Base-by-base conservation (phyloP, 345 rosid genomes). In the Brassica cretica region DNA sequence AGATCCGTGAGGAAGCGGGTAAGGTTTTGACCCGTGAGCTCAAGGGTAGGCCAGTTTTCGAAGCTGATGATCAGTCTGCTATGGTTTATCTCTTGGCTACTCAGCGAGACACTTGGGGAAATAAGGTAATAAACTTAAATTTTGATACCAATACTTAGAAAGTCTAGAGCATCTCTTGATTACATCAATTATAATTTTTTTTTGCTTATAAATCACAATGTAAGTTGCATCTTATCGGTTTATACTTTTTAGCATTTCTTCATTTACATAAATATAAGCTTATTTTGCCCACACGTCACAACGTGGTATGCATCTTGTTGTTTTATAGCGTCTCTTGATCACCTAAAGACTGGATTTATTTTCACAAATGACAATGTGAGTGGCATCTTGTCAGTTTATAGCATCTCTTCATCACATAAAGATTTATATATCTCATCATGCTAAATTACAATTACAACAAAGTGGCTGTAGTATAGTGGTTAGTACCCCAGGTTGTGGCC, bases 401-500 rank as follows among this genome's bases (percentile, higher is more conserved):
- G 16, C 3, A 8, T 25, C 5, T 63, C 59, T 53, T 61, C 4
- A 33, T 71, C 35, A 19, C 66, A 56, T 21, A 21, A 21, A 21
- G 2, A 21, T 21, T 21, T 21, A 21, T 21, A 21, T 21, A 16
- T 60, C 18, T 68, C 5, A 30, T 5, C 1, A 5, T 30, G 35
- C 21, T 1, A 75, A 44, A 44, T 15, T 35, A 16, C 72, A 55
- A 66, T 75, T 67, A 68, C 9, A 11, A 9, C 9, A 2, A 51
- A 2, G 89, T 85, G 89, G 88, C 88, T 87, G 93, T 89, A 89
- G 90, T 85, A 83, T 89, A 90, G 96, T 84, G 91, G 96, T 89
- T n/a, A 89, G 90, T 83, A 90, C 82, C 80, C 87, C 84, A 89
- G 88, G 89, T 89, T 86, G 93, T 88, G 93, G 90, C 93, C 91